Evolutionary conservation across 2,329 filamentous ascomycete genomes (phyloP), one percentile per base, ranked within the genome.

Genomic region (Cryphonectria nitschkei): DNA sequence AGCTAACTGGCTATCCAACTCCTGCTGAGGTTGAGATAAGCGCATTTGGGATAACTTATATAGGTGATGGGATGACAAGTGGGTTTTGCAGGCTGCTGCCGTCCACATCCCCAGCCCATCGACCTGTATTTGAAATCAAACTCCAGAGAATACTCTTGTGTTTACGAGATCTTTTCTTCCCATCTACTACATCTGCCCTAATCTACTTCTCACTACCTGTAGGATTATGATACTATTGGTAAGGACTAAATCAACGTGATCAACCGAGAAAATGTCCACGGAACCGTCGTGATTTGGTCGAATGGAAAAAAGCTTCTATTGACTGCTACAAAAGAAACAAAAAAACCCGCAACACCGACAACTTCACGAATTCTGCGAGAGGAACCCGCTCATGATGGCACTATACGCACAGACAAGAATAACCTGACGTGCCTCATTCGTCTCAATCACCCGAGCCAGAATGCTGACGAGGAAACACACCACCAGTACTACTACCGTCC

Each of bases 381-480:
- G 58, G 16, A 70, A 68, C 0, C 58, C 46, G 16, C 69, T 63
- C 64, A 67, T 60, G 1, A 70, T 41, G 19, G 58, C 64, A 2
- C 63, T 63, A 14, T 70, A 70, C 16, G 50, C 50, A 13, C 58
- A 67, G 8, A 70, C 52, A 7, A 70, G 41, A 26, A 64, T n/a
- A 26, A 70, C 61, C 60, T 70, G 58, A 29, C 58, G 65, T 3
- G n/a, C 43, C 46, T 70, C 58, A 39, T 68, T 50, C 26, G 56
- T 32, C 8, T 70, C 69, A 29, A 70, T 1, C 11, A 52, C 37
- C 29, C 65, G 60, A n/a, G 65, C 65, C 5, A 70, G 52, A 19
- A 67, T 1, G 46, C 65, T 70, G 37, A 56, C 43, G 11, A 70
- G 32, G 26, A 68, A 34, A 26, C 69, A 70, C 63, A 50, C 68